Conservation (phyloP, 257 asterid species). For the Solanum pimpinellifolium region DNA sequence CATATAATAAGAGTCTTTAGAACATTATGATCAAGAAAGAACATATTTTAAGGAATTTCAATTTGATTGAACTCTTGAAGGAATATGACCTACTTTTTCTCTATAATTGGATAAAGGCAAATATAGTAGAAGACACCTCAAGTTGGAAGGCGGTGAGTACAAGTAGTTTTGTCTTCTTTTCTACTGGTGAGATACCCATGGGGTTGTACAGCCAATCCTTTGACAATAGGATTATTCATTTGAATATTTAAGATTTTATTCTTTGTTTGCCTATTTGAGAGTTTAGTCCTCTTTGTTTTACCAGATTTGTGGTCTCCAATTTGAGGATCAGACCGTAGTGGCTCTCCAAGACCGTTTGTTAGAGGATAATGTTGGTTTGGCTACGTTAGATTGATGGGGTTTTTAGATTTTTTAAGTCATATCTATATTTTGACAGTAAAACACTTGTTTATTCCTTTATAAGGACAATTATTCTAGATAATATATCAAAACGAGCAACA, state of each 20-base stretch:
- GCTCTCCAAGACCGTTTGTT: neutral
- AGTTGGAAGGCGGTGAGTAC: neutral
- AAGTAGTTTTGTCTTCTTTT: no score
- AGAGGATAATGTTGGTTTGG: neutral
- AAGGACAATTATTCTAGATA: neutral
- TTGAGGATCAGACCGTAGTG: neutral
- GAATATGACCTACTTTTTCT: neutral
- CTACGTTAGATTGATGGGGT: neutral
- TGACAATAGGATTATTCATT: neutral
- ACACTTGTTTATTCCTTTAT: neutral
- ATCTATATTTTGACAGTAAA: neutral
- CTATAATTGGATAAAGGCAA: neutral
- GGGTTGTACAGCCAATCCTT: neutral
- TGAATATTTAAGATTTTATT: no score
- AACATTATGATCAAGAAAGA: neutral
- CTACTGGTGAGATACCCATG: neutral
- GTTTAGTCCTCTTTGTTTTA: neutral
- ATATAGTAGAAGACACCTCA: neutral
- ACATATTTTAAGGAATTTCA: neutral
- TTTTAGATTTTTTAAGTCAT: neutral
- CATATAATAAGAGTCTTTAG: neutral
- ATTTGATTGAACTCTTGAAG: neutral
- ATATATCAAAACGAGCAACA: neutral
- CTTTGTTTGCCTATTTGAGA: neutral
- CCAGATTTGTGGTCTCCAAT: neutral